phyloP scores from a whole-genome alignment of 2,329 filamentous ascomycete species.

The Xylariales sp. region DNA sequence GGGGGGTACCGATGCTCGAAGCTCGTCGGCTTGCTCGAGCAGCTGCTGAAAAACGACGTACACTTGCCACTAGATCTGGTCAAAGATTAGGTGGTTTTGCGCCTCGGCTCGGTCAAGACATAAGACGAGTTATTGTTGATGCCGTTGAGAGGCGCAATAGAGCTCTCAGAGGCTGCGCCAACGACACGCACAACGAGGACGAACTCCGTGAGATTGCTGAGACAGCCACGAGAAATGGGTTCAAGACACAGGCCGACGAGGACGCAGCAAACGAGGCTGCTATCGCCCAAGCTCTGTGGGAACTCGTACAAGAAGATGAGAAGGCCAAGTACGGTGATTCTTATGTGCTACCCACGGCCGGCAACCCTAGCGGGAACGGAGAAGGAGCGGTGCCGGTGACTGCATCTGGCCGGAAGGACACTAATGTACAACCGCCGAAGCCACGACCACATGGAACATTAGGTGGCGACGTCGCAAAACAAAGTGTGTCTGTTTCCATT shows the following conservation, averaged over 20 bases:
- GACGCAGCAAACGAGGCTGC: constrained; percentile 85
- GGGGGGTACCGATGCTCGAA: constrained; percentile 62
- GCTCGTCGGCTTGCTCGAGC: constrained; percentile 68
- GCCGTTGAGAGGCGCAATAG: constrained; percentile 66
- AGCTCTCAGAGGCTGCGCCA: constrained; percentile 70
- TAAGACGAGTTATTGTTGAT: constrained; percentile 66
- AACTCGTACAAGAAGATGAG: constrained; percentile 79
- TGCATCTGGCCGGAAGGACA: not conserved
- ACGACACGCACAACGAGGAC: constrained; percentile 60
- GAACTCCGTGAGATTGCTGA: constrained; percentile 62
- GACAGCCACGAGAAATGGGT: constrained; percentile 64
- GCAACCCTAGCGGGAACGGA: constrained; percentile 44
- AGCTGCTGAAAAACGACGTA: constrained; percentile 66
- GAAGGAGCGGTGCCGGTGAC: constrained; percentile 24
- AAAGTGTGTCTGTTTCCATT: not conserved
- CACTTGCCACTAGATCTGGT: constrained; percentile 57
- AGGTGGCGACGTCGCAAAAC: too few relatives aligned
- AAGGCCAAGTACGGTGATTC: constrained; percentile 48
- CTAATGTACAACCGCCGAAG: too few relatives aligned
- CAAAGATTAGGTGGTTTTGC: constrained; percentile 64
- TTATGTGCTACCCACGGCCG: constrained; percentile 44
- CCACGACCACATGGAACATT: too few relatives aligned
- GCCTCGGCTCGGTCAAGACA: constrained; percentile 54
- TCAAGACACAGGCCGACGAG: constrained; percentile 79
- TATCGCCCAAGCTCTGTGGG: constrained; percentile 80